A percentile compares a stretch with the other conserved stretches of the same genome.
phyloP scores from a whole-genome alignment of 768 basidiomycete species.

The Collybiopsis luxurians region DNA sequence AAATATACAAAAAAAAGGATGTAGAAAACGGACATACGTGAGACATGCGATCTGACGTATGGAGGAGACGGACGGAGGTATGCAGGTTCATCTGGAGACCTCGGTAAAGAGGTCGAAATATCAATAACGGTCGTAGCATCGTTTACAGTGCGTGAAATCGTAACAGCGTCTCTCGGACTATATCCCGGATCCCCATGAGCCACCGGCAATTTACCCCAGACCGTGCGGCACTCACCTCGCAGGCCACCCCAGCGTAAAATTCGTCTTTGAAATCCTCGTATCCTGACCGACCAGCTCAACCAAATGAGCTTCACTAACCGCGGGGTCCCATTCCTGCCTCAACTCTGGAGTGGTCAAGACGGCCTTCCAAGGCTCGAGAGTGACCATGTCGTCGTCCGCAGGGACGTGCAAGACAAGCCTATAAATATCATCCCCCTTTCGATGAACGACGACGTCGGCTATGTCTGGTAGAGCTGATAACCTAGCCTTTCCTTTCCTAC shows the following conservation, averaged over 20 bases:
- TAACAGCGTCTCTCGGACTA: constrained; percentile 92
- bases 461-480: constrained; percentile 53
- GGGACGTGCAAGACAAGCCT: constrained; percentile 81
- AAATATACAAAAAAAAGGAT: constrained; percentile 11
- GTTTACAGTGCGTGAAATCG: constrained; percentile 82
- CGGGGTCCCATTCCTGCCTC: constrained; percentile 89
- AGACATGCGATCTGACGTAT: constrained; percentile 85
- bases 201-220: neutral
- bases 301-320: constrained; percentile 80
- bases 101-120: constrained; percentile 90
- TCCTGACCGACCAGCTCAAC: constrained; percentile 85
- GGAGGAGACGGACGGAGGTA: constrained; percentile 92
- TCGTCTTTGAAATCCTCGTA: constrained; percentile 86
- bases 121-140: constrained; percentile 84
- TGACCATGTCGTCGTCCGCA: constrained; percentile 53
- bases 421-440: constrained; percentile 78
- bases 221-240: constrained; percentile 64
- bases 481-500: constrained; percentile 63
- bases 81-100: constrained; percentile 85
- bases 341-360: constrained; percentile 85
- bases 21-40: constrained; percentile 42
- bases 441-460: constrained; percentile 75
- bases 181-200: neutral
- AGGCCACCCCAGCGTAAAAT: constrained; percentile 94
- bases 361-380: constrained; percentile 78